These are phyloP conservation scores for Ilyonectria sp. DNA, from an alignment of 2,329 filamentous ascomycete genomes.

Conservation along the genomic window DNA sequence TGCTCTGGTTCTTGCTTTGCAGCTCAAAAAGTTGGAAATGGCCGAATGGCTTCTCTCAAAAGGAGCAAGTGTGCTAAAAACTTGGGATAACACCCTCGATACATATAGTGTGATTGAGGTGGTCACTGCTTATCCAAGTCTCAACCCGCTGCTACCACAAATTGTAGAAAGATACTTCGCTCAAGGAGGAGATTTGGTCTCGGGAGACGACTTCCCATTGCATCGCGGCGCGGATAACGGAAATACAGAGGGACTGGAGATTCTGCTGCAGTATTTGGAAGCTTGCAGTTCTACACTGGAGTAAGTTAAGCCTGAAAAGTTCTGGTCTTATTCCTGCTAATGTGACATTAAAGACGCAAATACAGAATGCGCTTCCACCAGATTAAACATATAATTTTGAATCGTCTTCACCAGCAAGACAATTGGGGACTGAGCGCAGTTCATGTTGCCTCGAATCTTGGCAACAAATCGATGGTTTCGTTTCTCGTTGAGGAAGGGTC, in stretches of 20 bases:
- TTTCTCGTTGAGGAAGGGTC: constrained; percentile 14
- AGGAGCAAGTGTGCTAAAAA: constrained; percentile 51
- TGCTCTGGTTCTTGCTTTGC: constrained; percentile 3
- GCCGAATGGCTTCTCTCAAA: background rate
- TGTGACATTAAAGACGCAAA: too few relatives aligned
- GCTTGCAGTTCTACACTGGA: background rate
- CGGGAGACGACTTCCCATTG: background rate
- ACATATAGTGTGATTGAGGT: background rate
- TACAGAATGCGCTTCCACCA: background rate
- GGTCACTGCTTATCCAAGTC: background rate
- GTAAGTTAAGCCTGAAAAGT: too few relatives aligned
- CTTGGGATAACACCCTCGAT: rapidly evolving
- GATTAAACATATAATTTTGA: background rate
- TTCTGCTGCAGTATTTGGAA: background rate
- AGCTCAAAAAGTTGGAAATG: background rate
- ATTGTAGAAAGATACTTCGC: background rate
- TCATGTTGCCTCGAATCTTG: background rate
- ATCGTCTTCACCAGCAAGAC: background rate
- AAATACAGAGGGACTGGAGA: background rate
- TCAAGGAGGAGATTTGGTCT: constrained; percentile 16
- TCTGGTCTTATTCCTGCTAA: too few relatives aligned
- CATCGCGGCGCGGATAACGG: background rate
- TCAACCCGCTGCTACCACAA: background rate
- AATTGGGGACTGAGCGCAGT: too few relatives aligned
- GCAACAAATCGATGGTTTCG: background rate